Percentiles rank a stretch among this genome's conserved stretches.
phyloP scores from a whole-genome alignment of 1,284 basidiomycete genomes.

The Bondarzewia mesenterica region DNA sequence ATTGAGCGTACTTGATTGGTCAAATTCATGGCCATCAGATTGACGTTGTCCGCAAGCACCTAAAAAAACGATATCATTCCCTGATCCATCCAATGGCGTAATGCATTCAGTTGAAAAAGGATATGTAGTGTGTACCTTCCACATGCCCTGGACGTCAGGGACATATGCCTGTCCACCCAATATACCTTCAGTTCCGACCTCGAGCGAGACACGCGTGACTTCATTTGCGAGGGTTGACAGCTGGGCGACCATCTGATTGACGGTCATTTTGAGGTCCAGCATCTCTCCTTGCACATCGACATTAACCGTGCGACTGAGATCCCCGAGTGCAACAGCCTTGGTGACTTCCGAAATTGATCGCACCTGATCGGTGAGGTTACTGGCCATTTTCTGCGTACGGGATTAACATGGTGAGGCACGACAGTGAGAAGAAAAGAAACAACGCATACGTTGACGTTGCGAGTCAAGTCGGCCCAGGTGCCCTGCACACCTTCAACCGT shows the following conservation, averaged over 20 bases:
- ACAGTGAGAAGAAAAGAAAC: not conserved
- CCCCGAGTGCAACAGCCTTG: slow-evolving; percentile 92
- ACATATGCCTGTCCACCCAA: slow-evolving; percentile 91
- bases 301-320: slow-evolving; percentile 83
- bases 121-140: slow-evolving; percentile 55
- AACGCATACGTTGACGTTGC: slow-evolving; percentile 78
- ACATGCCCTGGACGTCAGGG: slow-evolving; percentile 84
- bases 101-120: not conserved
- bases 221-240: slow-evolving; percentile 79
- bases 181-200: slow-evolving; percentile 94
- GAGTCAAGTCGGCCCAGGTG: slow-evolving; percentile 88
- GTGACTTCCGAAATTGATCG: slow-evolving; percentile 96
- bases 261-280: slow-evolving; percentile 86
- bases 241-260: slow-evolving; percentile 88
- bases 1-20: slow-evolving; percentile 90
- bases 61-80: slow-evolving; percentile 16
- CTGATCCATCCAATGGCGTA: not conserved
- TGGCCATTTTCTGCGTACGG: slow-evolving; percentile 69
- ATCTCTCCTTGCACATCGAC: slow-evolving; percentile 98
- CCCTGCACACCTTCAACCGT: slow-evolving; percentile 89
- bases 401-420: not conserved
- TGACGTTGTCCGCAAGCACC: slow-evolving; percentile 73
- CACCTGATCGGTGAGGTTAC: slow-evolving; percentile 93
- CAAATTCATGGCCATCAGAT: slow-evolving; percentile 88
- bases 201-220: slow-evolving; percentile 81